Percentiles rank a stretch among this genome's conserved stretches.
Evolutionary conservation across 768 basidiomycete genomes (phyloP).

Genomic region (Kockovaella imperatae): DNA sequence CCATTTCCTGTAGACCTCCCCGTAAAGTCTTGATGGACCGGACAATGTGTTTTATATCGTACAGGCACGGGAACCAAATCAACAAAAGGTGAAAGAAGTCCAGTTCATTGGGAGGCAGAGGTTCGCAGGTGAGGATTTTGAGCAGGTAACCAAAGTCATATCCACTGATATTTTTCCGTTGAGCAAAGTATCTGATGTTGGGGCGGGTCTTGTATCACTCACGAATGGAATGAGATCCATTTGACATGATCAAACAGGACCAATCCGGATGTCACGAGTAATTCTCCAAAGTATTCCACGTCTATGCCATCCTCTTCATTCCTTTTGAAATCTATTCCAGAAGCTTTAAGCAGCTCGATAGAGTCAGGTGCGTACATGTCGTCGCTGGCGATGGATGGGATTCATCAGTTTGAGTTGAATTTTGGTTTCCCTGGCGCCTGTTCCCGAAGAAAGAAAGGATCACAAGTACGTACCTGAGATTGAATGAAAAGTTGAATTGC

Average conservation of each 20-base stretch:
- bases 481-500: slow-evolving; percentile 99
- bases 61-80: slow-evolving; percentile 92
- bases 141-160: slow-evolving; percentile 99
- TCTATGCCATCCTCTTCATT: slow-evolving; percentile 86
- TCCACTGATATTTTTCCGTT: slow-evolving; percentile 53
- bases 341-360: slow-evolving; percentile 85
- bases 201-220: slow-evolving; percentile 37
- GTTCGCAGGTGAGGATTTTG: slow-evolving; percentile 70
- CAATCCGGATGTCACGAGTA: slow-evolving; percentile 91
- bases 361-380: slow-evolving; percentile 99
- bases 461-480: slow-evolving; percentile 60
- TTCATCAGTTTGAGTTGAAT: background rate
- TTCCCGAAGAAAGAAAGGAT: background rate
- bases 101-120: slow-evolving; percentile 80
- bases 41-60: slow-evolving; percentile 97
- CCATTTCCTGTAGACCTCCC: slow-evolving; percentile 86
- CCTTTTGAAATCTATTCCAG: slow-evolving; percentile 89
- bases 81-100: slow-evolving; percentile 77
- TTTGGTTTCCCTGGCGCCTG: background rate
- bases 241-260: slow-evolving; percentile 79
- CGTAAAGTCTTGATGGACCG: slow-evolving; percentile 70
- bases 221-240: slow-evolving; percentile 99
- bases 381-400: slow-evolving; percentile 57
- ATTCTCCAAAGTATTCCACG: slow-evolving; percentile 90
- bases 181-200: slow-evolving; percentile 1